Percentiles rank a stretch among this genome's conserved stretches.
These are phyloP conservation scores for Lenzites betulinus DNA, from an alignment of 768 basidiomycete genomes.

Conservation along the genomic window DNA sequence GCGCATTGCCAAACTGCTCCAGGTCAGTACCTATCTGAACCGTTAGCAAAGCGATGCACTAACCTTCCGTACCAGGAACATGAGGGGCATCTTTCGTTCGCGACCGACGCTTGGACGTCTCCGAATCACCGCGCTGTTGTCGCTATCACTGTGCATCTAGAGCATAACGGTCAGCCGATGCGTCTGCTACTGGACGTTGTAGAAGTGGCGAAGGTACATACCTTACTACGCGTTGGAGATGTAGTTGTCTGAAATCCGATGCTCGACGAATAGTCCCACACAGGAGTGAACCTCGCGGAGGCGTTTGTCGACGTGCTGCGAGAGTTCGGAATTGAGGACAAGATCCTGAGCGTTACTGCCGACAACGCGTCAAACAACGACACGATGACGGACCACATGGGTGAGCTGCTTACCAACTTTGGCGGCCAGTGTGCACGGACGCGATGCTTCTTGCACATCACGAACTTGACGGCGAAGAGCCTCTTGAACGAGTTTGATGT, in stretches of 20 bases:
- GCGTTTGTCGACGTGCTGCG: constrained; percentile 37
- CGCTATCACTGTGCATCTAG: constrained; percentile 37
- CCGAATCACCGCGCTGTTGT: constrained; percentile 38
- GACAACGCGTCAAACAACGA: constrained; percentile 24
- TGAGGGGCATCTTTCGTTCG: constrained; percentile 34
- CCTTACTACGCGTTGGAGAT: too few species aligned
- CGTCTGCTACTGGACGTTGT: constrained; percentile 39
- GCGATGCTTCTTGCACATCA: background rate
- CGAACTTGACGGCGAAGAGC: background rate
- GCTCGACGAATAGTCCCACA: constrained; percentile 32
- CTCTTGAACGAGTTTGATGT: background rate
- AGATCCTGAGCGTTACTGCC: constrained; percentile 23
- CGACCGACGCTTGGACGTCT: constrained; percentile 41
- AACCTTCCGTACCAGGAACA: background rate
- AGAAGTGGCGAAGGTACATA: constrained; percentile 32
- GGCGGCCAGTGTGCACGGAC: background rate
- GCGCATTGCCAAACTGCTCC: constrained; percentile 25
- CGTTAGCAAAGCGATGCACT: background rate
- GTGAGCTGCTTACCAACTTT: background rate
- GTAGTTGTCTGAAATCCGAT: too few species aligned
- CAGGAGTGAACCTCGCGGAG: constrained; percentile 36
- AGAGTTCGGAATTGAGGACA: constrained; percentile 37
- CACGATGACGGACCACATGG: background rate
- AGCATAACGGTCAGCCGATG: constrained; percentile 31
- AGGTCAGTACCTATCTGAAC: background rate